Evolutionary conservation across 2,329 filamentous ascomycete genomes (phyloP), one percentile per base, ranked within the genome.

Genomic region (Diplodia seriata): DNA sequence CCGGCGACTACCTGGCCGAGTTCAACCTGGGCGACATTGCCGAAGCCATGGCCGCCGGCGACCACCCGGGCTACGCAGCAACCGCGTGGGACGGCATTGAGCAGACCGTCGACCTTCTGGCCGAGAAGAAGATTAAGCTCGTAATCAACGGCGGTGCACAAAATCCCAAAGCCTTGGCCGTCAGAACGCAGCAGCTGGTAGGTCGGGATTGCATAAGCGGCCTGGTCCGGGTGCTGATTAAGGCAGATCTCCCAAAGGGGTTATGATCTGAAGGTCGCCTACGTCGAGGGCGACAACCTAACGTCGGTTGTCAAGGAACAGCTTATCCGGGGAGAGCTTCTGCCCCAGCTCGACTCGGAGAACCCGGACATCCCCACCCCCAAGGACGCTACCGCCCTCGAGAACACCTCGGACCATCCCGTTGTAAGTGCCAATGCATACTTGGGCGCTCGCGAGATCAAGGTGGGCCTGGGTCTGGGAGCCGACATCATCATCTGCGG

Each of bases 121-220:
- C 80, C 1, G 76, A 82, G 62, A 83, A 85, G 68, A 72, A 79
- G 0, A 87, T 87, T 75, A 86, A 85, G 69, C 77, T 88, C 11
- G 78, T 86, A 38, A 78, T 87, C 67, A 87, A 88, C 70, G 86
- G 86, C 2, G 86, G 87, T 0, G 84, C 82, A 2, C 79, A 85
- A n/a, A 85, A 88, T 68, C 86, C 86, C 0, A 79, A 80, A 68
- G 84, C 31, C 81, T 71, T 89, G n/a, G 84, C 86, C 2, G 71
- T 82, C 61, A 81, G 82, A 68, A 77, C 82, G 0, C 74, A 79
- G 4, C 72, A 78, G 20, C 8, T 55, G 53, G 53, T 55, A 55
- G 1, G 15, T 36, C 26, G 14, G 18, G n/a, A 23, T 33, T 20
- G 29, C n/a, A 33, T 33, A 9, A 36, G 15, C 53, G 9, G 7